phyloP scores from a whole-genome alignment of 2,329 filamentous ascomycete genomes.

The Dactylellina cionopaga region DNA sequence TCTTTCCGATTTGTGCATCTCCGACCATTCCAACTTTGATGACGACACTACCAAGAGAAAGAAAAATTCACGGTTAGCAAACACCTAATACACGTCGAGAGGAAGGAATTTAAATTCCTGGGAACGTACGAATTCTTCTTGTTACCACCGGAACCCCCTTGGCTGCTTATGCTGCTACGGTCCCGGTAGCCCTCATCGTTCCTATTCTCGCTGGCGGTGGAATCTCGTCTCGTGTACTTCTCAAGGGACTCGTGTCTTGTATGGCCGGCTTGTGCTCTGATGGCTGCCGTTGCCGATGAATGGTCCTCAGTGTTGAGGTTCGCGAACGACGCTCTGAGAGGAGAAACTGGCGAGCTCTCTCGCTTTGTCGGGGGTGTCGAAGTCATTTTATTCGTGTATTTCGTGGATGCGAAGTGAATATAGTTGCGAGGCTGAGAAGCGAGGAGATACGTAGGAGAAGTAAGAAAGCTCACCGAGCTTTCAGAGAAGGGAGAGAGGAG shows the following conservation, averaged over 20 bases:
- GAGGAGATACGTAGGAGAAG: background rate
- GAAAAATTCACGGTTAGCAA: constrained; percentile 2
- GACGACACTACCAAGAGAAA: constrained; percentile 72
- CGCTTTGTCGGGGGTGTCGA: constrained; percentile 50
- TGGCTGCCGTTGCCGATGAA: constrained; percentile 42
- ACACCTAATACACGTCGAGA: background rate
- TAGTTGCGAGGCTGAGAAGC: background rate
- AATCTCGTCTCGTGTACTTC: constrained; percentile 48
- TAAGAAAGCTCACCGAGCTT: constrained; percentile 17
- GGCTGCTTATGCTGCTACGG: constrained; percentile 47
- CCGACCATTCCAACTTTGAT: constrained; percentile 99
- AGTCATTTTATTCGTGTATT: constrained; percentile 39
- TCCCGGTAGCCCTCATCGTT: constrained; percentile 49
- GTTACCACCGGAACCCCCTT: constrained; percentile 26
- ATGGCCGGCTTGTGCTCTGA: constrained; percentile 46
- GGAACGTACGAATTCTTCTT: constrained; percentile 53
- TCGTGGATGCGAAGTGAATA: background rate
- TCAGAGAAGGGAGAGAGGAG: constrained; percentile 2
- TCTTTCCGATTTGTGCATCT: constrained; percentile 98
- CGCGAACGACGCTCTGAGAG: constrained; percentile 48
- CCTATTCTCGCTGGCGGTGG: constrained; percentile 42
- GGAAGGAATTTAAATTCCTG: background rate
- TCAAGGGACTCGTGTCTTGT: constrained; percentile 53
- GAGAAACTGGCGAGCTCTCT: constrained; percentile 49
- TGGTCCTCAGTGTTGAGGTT: constrained; percentile 50